Evolutionary conservation across 2,329 filamentous ascomycete species (phyloP).

Genomic region (Aspergillus jensenii): DNA sequence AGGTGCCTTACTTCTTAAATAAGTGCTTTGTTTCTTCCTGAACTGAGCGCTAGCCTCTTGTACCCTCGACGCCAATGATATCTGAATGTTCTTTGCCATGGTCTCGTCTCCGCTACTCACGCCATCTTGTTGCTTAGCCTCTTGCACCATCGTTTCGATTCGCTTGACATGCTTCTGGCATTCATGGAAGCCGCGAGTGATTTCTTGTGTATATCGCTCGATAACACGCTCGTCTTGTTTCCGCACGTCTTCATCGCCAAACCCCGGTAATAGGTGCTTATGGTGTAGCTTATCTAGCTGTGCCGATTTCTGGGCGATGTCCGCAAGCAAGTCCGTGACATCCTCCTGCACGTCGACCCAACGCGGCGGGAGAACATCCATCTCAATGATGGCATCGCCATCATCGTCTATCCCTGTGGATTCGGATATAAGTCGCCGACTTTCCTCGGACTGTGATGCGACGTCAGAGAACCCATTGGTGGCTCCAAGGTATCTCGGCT

Average conservation of each 20-base stretch:
- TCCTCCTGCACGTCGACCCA: conserved; percentile 97
- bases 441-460: conserved; percentile 63
- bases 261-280: conserved; percentile 94
- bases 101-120: conserved; percentile 83
- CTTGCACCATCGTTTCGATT: conserved; percentile 82
- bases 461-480: conserved; percentile 62
- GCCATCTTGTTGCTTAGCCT: conserved; percentile 68
- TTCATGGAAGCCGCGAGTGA: conserved; percentile 83
- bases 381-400: conserved; percentile 94
- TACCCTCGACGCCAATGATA: conserved; percentile 81
- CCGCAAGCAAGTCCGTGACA: conserved; percentile 76
- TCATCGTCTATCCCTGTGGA: conserved; percentile 71
- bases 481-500: conserved; percentile 66
- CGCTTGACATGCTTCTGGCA: conserved; percentile 87
- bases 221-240: conserved; percentile 85
- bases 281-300: conserved; percentile 90
- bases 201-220: conserved; percentile 83
- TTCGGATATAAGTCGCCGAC: conserved; percentile 79
- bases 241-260: conserved; percentile 92
- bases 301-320: conserved; percentile 79
- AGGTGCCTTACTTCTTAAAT: conserved; percentile 74
- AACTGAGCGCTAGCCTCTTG: conserved; percentile 91
- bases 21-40: conserved; percentile 95
- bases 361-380: conserved; percentile 91
- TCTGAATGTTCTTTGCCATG: conserved; percentile 96